Conservation (phyloP, 2,329 filamentous ascomycete species). For the Fusarium pseudoanthophilum region DNA sequence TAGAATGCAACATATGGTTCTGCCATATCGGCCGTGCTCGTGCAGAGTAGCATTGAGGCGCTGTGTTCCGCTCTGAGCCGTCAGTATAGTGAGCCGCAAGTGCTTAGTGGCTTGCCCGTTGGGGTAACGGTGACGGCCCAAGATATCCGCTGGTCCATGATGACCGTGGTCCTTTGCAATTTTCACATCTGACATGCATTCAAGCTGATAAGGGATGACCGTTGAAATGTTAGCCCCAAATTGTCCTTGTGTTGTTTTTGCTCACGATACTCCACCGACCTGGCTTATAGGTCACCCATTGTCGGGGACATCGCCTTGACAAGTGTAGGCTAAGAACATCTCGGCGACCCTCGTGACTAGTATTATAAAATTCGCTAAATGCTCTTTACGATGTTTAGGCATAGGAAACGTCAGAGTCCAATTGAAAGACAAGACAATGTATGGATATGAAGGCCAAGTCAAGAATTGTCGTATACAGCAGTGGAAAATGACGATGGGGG, state of each 20-base stretch:
- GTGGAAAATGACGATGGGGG: neutral
- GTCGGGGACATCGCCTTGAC: neutral
- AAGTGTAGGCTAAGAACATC: neutral
- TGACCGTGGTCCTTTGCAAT: no score
- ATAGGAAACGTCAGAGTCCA: no score
- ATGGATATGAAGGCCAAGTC: neutral
- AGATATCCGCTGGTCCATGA: neutral
- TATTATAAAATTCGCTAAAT: rapidly evolving
- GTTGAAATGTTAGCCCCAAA: no score
- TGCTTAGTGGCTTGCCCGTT: neutral
- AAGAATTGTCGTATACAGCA: neutral
- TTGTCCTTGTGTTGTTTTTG: neutral
- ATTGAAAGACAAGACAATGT: neutral
- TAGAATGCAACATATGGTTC: no score
- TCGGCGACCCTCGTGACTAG: neutral
- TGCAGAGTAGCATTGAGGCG: neutral
- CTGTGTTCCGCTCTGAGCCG: neutral
- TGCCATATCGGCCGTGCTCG: neutral
- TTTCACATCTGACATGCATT: neutral
- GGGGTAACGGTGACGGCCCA: neutral
- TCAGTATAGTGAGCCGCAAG: neutral
- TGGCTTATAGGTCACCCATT: rapidly evolving
- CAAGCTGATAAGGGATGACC: neutral
- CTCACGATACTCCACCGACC: rapidly evolving
- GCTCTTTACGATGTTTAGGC: no score